A percentile compares a stretch with the other conserved stretches of the same genome.
These are phyloP conservation scores for Polygonum aviculare DNA, from an alignment of 148 eudicot species.

Conservation along the genomic window DNA sequence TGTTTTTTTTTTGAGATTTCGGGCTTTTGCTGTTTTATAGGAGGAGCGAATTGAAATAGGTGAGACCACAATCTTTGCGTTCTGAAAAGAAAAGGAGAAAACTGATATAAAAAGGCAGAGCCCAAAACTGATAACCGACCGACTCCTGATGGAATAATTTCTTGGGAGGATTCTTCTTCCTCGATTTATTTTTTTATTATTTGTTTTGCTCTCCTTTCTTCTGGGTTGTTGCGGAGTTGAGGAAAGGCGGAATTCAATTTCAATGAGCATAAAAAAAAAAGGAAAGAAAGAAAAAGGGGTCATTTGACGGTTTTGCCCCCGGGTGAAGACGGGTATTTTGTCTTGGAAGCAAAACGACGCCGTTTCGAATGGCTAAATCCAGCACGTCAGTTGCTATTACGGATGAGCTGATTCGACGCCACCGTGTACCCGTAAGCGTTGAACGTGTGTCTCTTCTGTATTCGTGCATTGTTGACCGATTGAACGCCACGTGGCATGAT, in stretches of 20 bases:
- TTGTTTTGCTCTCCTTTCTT: background rate
- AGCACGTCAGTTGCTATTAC: background rate
- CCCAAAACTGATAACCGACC: background rate
- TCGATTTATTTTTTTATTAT: background rate
- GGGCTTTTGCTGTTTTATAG: constrained; percentile 6
- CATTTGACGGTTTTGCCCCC: background rate
- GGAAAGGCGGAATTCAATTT: background rate
- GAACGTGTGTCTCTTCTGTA: background rate
- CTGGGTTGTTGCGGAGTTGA: constrained; percentile 1
- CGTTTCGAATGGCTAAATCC: background rate
- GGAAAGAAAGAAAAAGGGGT: background rate
- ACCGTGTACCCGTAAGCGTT: background rate
- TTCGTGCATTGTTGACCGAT: background rate
- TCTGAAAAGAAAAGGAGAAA: background rate
- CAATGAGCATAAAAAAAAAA: background rate
- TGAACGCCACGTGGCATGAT: background rate
- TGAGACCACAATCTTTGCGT: constrained; percentile 10
- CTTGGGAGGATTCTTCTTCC: background rate
- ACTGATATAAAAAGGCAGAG: background rate
- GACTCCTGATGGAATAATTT: background rate
- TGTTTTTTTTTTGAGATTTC: background rate
- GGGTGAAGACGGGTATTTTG: background rate
- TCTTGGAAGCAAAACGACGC: background rate
- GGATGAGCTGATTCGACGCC: background rate
- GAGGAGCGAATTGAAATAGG: background rate